Base-by-base conservation (phyloP, 179 eudicot species). In the Drosera spatulata region DNA sequence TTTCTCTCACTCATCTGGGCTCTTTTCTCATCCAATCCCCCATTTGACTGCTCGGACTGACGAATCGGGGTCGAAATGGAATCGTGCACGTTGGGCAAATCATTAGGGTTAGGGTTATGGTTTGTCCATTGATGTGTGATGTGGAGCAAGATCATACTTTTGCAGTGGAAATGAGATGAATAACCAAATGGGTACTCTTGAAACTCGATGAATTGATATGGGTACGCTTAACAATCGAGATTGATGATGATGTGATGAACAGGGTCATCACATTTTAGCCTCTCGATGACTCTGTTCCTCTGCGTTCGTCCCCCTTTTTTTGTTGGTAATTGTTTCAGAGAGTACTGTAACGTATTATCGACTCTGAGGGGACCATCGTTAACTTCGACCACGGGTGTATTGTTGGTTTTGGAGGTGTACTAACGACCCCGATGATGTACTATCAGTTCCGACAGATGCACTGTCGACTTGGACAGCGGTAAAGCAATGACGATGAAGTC, bases 41-140 rank as follows among this genome's bases (percentile, higher is more conserved):
- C 73, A 67, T 39, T 68, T 45, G 49, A 22, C 2, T 59, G 59
- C 39, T 54, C 7, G 11, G 57, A 55, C n/a, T 48, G 13, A 47
- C 66, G 88, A 88, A 86, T 89, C 95, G 87, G 82, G 55, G 82
- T 48, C 10, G 80, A 68, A 48, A 74, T 70, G 13, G 75, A 53
- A 67, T 66, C 82, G 12, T 74, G 54, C 85, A 78, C 73, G 64
- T 74, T 60, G 53, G 70, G 63, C 48, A 44, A 79, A 82, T 80
- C 84, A 67, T 77, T 50, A 48, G 33, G 70, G 42, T 65, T 59
- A 66, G 60, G 45, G 15, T 66, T n/a, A n/a, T n/a, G n/a, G n/a
- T n/a, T 64, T 22, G 33, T 53, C 70, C 61, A 74, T 47, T 59
- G 70, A 52, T 63, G 60, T 42, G 68, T 64, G 58, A 63, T 68